These are phyloP conservation scores for Pichia scutulata DNA, from an alignment of 805 yeast species.

Conservation along the genomic window DNA sequence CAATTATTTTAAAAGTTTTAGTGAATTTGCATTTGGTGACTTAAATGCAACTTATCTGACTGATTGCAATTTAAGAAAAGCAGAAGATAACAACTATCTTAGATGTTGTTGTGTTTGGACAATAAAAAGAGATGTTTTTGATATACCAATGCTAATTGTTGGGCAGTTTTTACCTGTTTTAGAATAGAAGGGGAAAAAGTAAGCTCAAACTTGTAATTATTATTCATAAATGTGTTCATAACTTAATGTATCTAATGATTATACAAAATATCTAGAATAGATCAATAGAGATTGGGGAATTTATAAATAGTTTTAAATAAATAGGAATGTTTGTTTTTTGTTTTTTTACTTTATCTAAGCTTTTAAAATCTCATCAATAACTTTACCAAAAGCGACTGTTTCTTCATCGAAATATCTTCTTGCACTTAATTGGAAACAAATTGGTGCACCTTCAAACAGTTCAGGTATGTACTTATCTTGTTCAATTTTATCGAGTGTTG, in stretches of 20 bases:
- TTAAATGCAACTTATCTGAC: slow-evolving; percentile 46
- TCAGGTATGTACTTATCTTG: slow-evolving; percentile 40
- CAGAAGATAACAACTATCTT: slow-evolving; percentile 31
- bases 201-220: background rate
- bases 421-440: slow-evolving; percentile 45
- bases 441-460: slow-evolving; percentile 44
- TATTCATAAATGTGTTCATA: background rate
- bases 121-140: slow-evolving; percentile 74
- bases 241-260: background rate
- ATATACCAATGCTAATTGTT: slow-evolving; percentile 74
- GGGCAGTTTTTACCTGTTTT: slow-evolving; percentile 74
- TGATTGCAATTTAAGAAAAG: slow-evolving; percentile 37
- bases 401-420: slow-evolving; percentile 53
- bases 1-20: slow-evolving; percentile 64
- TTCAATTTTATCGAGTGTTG: slow-evolving; percentile 41
- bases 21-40: slow-evolving; percentile 64
- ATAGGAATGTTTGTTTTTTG: background rate
- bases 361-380: slow-evolving; percentile 21
- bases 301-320: background rate
- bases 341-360: background rate
- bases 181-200: slow-evolving; percentile 14
- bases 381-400: slow-evolving; percentile 34
- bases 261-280: background rate
- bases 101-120: slow-evolving; percentile 81
- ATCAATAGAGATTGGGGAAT: background rate